Evolutionary conservation across 352 stramenopile species (phyloP), one percentile per base, ranked within the genome.

Genomic region (Thalassiosira pacifica): DNA sequence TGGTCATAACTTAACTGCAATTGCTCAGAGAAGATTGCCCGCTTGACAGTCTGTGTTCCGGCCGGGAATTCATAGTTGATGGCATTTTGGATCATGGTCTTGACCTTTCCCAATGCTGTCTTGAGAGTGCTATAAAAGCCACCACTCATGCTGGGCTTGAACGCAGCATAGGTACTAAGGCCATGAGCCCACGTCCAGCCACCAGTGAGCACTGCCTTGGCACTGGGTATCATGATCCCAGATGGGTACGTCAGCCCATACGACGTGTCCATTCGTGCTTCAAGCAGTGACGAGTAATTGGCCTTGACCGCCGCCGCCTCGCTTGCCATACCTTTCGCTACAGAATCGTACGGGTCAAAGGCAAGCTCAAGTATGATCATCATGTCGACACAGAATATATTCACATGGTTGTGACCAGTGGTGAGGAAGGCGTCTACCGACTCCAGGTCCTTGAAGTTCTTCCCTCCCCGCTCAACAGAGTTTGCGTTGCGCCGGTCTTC

Each of bases 361-460:
- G 71, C 40, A 22, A 79, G 61, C 0, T 53, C 9, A 10, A 79
- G 61, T 4, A 79, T 16, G 5, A 19, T 63, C 0, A 79, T 59
- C 22, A 79, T 71, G 59, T 79, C 71, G 9, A 64, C 19, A 32
- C 71, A 79, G 59, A 69, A 79, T 5, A 37, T 19, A 24, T 64
- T 3, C 0, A 79, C 9, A 13, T 63, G 55, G 0, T 32, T 10
- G 18, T 79, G 37, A 2, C 0, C 37, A 26, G 57, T 71, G 0
- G n/a, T n/a, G 2, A 53, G 37, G 29, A 48, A 79, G 0, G 71
- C 71, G 10, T 79, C 57, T 18, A 53, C 53, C 34, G 59, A 22
- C 9, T 6, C 2, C 55, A 32, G 6, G 31, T 79, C 71, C 19
- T 29, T 37, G 42, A 79, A 79, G 8, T 64, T 27, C 27, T 71